Evolutionary conservation across 345 rosid genomes (phyloP).

Genomic region (Adansonia digitata): DNA sequence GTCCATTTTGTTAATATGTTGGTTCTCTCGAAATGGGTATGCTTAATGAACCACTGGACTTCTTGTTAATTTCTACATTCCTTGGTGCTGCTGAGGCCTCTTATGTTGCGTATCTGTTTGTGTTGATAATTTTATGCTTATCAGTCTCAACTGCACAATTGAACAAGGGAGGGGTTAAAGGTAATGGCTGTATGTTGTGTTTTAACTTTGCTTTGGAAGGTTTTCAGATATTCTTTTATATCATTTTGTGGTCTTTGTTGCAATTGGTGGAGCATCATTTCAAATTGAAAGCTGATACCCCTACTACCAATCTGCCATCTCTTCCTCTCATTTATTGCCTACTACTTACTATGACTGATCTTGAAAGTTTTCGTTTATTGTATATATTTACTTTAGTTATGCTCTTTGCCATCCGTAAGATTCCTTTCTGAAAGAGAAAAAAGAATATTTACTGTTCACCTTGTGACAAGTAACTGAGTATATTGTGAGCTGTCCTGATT

Average conservation of each 20-base stretch:
- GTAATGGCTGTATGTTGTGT: background rate
- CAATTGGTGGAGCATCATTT: background rate
- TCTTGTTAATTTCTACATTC: constrained; percentile 3
- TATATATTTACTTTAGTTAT: background rate
- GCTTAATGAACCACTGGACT: background rate
- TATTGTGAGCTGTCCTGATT: background rate
- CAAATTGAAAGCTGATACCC: background rate
- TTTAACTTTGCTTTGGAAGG: background rate
- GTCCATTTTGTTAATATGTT: background rate
- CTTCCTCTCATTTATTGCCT: background rate
- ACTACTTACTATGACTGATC: background rate
- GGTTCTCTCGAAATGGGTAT: background rate
- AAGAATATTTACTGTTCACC: background rate
- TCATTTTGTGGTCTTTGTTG: background rate
- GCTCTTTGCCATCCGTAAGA: background rate
- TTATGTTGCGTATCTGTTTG: background rate
- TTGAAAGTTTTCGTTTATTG: background rate
- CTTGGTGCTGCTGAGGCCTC: background rate
- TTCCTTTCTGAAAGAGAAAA: background rate
- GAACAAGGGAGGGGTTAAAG: background rate
- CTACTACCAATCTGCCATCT: background rate
- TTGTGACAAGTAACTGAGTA: constrained; percentile 7
- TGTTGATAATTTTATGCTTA: background rate
- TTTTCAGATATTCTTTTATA: background rate
- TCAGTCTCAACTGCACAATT: background rate